phyloP scores from a whole-genome alignment of 2,329 filamentous ascomycete species.

The Colletotrichum sp. region DNA sequence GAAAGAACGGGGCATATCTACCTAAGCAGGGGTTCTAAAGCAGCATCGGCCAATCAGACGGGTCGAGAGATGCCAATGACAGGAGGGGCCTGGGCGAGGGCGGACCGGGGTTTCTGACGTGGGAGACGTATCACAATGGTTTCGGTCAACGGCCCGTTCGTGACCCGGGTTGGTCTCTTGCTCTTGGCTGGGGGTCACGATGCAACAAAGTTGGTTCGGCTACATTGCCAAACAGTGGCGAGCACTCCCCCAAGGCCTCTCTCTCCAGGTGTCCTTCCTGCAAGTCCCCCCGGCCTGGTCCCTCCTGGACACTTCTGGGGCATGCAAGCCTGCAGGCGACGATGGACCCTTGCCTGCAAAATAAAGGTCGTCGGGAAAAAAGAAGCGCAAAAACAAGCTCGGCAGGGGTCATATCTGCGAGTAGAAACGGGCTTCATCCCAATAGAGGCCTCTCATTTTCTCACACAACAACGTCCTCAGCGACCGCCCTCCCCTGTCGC shows the following conservation, averaged over 20 bases:
- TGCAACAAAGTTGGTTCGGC: conserved; percentile 17
- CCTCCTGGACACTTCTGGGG: neutral
- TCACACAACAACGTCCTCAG: neutral
- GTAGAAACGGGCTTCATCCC: conserved; percentile 19
- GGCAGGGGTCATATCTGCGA: conserved; percentile 10
- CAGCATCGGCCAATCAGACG: neutral
- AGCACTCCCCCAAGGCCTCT: neutral
- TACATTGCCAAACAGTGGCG: conserved; percentile 17
- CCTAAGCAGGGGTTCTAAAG: neutral
- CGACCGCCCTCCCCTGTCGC: neutral
- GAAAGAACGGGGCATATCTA: neutral
- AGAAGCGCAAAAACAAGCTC: conserved; percentile 23
- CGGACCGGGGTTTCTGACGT: conserved; percentile 20
- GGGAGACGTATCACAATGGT: conserved; percentile 22
- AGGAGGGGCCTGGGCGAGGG: conserved; percentile 2
- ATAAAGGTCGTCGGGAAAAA: conserved; percentile 12
- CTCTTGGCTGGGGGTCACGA: conserved; percentile 1
- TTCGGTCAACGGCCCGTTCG: conserved; percentile 22
- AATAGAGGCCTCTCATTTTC: conserved; percentile 2
- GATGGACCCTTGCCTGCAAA: conserved; percentile 1
- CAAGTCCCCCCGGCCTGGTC: neutral
- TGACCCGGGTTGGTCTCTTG: conserved; percentile 14
- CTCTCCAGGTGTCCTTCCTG: neutral
- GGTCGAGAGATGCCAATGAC: neutral
- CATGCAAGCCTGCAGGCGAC: neutral